A percentile compares a stretch with the other conserved stretches of the same genome.
Evolutionary conservation across 2,329 filamentous ascomycete genomes (phyloP).

Genomic region (Sporothrix brunneoviolacea): DNA sequence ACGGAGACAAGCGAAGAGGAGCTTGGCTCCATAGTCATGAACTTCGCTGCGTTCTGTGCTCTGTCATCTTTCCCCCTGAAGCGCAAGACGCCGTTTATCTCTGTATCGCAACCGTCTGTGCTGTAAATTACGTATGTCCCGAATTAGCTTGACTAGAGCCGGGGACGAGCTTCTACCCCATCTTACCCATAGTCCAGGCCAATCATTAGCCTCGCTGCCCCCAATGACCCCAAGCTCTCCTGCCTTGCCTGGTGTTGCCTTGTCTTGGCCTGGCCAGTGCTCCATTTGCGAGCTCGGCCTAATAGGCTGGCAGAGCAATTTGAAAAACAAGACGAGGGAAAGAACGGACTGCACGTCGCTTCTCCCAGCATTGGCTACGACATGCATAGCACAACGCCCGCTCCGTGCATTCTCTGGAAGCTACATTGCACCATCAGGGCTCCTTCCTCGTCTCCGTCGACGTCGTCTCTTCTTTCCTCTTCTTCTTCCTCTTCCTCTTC

Average conservation of each 20-base stretch:
- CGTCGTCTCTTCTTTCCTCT: background rate
- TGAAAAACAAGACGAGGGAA: slow-evolving; percentile 3
- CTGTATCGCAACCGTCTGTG: too few species aligned
- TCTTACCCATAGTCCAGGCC: background rate
- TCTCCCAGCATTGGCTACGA: background rate
- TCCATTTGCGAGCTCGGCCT: background rate
- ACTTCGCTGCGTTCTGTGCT: too few species aligned
- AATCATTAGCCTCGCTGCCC: background rate
- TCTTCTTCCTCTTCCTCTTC: slow-evolving; percentile 1
- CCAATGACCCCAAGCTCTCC: background rate
- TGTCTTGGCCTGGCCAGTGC: background rate
- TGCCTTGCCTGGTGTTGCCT: background rate
- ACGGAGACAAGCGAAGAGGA: too few species aligned
- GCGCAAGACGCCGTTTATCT: too few species aligned
- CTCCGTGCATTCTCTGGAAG: too few species aligned
- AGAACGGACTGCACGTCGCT: background rate
- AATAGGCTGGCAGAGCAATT: background rate
- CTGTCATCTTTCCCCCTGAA: too few species aligned
- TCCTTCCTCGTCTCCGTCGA: too few species aligned
- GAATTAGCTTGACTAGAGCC: too few species aligned
- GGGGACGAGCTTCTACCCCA: too few species aligned
- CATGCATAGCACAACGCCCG: background rate
- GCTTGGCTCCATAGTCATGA: too few species aligned
- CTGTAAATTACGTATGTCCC: too few species aligned
- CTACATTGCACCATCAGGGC: too few species aligned